A percentile compares a stretch with the other conserved stretches of the same genome.
Evolutionary conservation across 2,329 filamentous ascomycete species (phyloP).

Genomic region (Phialocephala subalpina): DNA sequence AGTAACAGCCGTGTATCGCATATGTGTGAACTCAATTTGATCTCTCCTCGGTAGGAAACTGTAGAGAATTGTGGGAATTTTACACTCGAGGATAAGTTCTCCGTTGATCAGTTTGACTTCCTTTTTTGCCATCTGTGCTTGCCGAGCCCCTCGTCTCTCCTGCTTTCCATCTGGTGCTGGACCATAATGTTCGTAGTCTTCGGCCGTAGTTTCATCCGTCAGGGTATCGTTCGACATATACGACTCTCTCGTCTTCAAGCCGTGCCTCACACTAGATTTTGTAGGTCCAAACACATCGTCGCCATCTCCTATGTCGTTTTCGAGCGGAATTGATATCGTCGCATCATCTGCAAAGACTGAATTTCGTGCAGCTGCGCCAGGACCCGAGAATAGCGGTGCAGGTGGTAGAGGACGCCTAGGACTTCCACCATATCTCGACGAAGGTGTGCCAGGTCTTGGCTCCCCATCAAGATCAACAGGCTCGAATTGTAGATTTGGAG

Average conservation of each 20-base stretch:
- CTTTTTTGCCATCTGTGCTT: slow-evolving; percentile 89
- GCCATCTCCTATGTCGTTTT: slow-evolving; percentile 56
- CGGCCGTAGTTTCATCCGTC: slow-evolving; percentile 48
- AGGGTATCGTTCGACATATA: slow-evolving; percentile 46
- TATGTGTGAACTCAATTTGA: slow-evolving; percentile 96
- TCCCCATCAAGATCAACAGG: slow-evolving; percentile 88
- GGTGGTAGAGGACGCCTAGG: slow-evolving; percentile 87
- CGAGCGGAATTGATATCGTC: slow-evolving; percentile 76
- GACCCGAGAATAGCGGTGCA: slow-evolving; percentile 80
- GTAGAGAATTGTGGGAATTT: slow-evolving; percentile 98
- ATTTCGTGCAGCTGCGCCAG: slow-evolving; percentile 56
- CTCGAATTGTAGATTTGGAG: slow-evolving; percentile 80
- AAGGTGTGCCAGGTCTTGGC: slow-evolving; percentile 89
- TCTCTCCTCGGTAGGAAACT: slow-evolving; percentile 94
- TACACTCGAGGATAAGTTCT: slow-evolving; percentile 96
- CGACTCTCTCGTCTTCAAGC: slow-evolving; percentile 45
- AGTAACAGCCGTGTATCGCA: slow-evolving; percentile 98
- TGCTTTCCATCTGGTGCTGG: slow-evolving; percentile 89
- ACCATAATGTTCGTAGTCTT: slow-evolving; percentile 81
- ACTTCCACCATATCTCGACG: slow-evolving; percentile 87
- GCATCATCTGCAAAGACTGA: slow-evolving; percentile 69
- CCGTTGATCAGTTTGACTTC: slow-evolving; percentile 97
- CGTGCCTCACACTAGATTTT: slow-evolving; percentile 32
- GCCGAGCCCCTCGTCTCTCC: slow-evolving; percentile 83
- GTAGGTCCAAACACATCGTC: slow-evolving; percentile 75